Base-by-base conservation (phyloP, 2,329 filamentous ascomycete species). In the Aspergillus quadricinctus region DNA sequence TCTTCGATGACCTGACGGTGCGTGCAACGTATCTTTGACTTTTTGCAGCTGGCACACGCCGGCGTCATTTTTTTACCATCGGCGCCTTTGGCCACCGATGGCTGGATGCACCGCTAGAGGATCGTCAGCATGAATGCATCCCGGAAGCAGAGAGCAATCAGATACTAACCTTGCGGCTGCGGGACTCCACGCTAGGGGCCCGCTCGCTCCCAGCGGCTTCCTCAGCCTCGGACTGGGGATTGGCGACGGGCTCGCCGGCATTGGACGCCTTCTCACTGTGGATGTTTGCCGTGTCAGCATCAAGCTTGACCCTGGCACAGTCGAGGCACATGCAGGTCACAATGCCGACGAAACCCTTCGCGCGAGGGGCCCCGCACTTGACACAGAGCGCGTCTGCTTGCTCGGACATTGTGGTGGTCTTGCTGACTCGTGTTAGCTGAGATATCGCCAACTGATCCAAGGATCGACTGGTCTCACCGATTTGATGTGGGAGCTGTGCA, bases 1-100 rank as follows among this genome's bases (percentile, higher is more conserved):
- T 52, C 46, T 28, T 49, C 51, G 1, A 53, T 43, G 23, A 48
- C 29, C 7, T 49, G 57, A 48, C 62, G 61, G 45, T 70, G 68
- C 11, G 28, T 54, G 57, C 68, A 70, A 35, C 65, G 64, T 57
- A 64, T 63, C 62, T 69, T 71, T 53, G 59, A 62, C 43, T 41
- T 58, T 19, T 60, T 65, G 52, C 68, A 70, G 7, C 52, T 45
- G 17, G 23, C 50, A 50, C 68, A 70, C 6, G 61, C 62, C n/a
- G 57, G 60, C 4, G 49, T 52, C 48, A 56, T 21, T 41, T 60
- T 53, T 4, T 14, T 17, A 17, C 50, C 45, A 46, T 56, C 56
- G n/a, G 40, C 19, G 46, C 9, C 19, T 23, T 46, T 41, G 25
- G 41, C 46, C 21, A 50, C 50, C 29, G 53, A 45, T 45, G 45